Evolutionary conservation across 2,329 filamentous ascomycete genomes (phyloP).

Genomic region (Coleophoma cylindrospora): DNA sequence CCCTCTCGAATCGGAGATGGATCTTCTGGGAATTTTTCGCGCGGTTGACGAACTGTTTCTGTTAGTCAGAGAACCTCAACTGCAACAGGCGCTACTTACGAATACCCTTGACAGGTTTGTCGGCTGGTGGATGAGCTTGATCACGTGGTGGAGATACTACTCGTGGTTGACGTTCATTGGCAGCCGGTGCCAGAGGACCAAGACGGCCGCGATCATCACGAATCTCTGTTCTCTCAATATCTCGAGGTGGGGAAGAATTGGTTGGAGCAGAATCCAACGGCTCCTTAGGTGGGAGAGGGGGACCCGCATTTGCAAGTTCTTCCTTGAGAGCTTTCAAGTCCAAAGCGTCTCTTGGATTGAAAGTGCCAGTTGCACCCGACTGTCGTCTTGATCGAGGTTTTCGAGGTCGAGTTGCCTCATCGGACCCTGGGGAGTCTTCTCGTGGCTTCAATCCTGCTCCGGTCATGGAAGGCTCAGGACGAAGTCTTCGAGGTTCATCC

Average conservation of each 20-base stretch:
- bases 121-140: slow-evolving; percentile 40
- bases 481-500: slow-evolving; percentile 7
- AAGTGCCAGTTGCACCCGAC: slow-evolving; percentile 16
- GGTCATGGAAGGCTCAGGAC: slow-evolving; percentile 9
- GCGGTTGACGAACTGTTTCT: slow-evolving; percentile 62
- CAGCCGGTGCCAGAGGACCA: slow-evolving; percentile 11
- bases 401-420: slow-evolving; percentile 12
- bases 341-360: slow-evolving; percentile 28
- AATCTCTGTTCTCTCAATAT: slow-evolving; percentile 19
- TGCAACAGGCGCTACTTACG: slow-evolving; percentile 11
- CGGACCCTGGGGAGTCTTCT: slow-evolving; percentile 19
- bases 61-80: background rate
- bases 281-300: slow-evolving; percentile 11
- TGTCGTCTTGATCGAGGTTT: slow-evolving; percentile 12
- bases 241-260: slow-evolving; percentile 12
- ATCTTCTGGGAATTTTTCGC: slow-evolving; percentile 77
- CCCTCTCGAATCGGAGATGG: slow-evolving; percentile 76
- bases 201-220: slow-evolving; percentile 15
- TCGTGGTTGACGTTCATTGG: slow-evolving; percentile 29
- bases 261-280: slow-evolving; percentile 8
- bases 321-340: slow-evolving; percentile 26
- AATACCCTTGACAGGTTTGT: slow-evolving; percentile 73
- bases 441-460: slow-evolving; percentile 12
- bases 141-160: slow-evolving; percentile 63
- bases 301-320: slow-evolving; percentile 18